Evolutionary conservation across 768 basidiomycete genomes (phyloP).

Genomic region (Pisolithus orientalis): DNA sequence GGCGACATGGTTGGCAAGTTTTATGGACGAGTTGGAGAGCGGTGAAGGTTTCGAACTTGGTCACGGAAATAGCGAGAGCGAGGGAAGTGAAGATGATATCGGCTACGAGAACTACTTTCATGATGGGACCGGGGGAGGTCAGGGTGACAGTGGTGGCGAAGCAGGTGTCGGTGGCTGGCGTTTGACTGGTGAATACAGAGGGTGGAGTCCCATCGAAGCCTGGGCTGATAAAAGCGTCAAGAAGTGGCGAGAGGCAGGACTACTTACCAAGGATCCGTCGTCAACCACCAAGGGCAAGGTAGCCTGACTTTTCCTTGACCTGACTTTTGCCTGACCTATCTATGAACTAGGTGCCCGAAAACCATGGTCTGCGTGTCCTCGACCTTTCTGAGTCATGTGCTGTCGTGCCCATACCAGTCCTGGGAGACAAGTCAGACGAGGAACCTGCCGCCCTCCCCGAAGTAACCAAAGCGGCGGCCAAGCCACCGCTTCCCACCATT

Average conservation of each 20-base stretch:
- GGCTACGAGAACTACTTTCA: conserved; percentile 88
- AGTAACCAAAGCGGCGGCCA: conserved; percentile 15
- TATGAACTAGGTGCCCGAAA: conserved; percentile 35
- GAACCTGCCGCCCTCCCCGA: conserved; percentile 17
- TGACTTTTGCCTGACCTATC: conserved; percentile 4
- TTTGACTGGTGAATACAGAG: conserved; percentile 79
- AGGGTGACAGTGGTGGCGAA: conserved; percentile 75
- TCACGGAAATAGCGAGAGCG: conserved; percentile 45
- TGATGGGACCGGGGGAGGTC: conserved; percentile 69
- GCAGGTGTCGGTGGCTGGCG: conserved; percentile 65
- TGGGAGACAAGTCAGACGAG: conserved; percentile 30
- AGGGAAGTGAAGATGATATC: conserved; percentile 75
- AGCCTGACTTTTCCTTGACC: conserved; percentile 13
- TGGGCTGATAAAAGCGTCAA: conserved; percentile 87
- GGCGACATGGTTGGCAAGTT: conserved; percentile 89
- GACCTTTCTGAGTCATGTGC: conserved; percentile 39
- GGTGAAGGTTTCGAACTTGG: conserved; percentile 88
- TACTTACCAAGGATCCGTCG: conserved; percentile 46
- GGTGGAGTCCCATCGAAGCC: conserved; percentile 90
- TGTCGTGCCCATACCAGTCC: conserved; percentile 59
- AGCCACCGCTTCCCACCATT: conserved; percentile 42
- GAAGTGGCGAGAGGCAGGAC: conserved; percentile 78
- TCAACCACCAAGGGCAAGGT: conserved; percentile 45
- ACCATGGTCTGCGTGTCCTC: conserved; percentile 38
- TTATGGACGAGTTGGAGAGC: conserved; percentile 87